Conservation (phyloP, 768 basidiomycete species). For the Tricholoma saponaceum region DNA sequence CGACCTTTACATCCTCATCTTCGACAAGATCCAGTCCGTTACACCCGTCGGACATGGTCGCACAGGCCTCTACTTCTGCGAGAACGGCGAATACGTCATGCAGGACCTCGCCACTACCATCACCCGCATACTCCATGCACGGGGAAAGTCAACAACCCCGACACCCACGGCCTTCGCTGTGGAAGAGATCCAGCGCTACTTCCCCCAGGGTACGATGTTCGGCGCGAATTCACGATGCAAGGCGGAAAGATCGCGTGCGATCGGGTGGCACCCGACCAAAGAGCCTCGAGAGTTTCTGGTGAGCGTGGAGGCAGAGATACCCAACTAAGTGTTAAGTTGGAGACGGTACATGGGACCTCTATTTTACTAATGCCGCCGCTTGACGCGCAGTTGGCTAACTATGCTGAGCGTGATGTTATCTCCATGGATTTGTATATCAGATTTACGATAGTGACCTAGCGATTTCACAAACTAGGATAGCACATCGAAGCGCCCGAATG, state of each 20-base stretch:
- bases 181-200: conserved; percentile 37
- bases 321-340: neutral
- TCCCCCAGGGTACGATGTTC: conserved; percentile 28
- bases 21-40: conserved; percentile 30
- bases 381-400: neutral
- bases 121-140: conserved; percentile 25
- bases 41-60: conserved; percentile 35
- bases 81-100: conserved; percentile 41
- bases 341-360: neutral
- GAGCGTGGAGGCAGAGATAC: conserved; percentile 41
- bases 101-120: conserved; percentile 34
- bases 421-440: neutral
- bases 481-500: too few relatives aligned
- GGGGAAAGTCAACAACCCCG: conserved; percentile 30
- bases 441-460: too few relatives aligned
- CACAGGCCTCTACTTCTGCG: conserved; percentile 45
- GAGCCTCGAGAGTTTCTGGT: conserved; percentile 43
- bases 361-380: neutral
- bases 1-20: conserved; percentile 39
- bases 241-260: conserved; percentile 31
- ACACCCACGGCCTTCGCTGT: conserved; percentile 41
- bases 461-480: too few relatives aligned
- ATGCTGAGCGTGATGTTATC: neutral
- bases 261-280: conserved; percentile 50
- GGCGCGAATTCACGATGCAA: conserved; percentile 39